These are phyloP conservation scores for Dryadomyces quercus-mongolicae DNA, from an alignment of 2,329 filamentous ascomycete genomes.

Conservation along the genomic window DNA sequence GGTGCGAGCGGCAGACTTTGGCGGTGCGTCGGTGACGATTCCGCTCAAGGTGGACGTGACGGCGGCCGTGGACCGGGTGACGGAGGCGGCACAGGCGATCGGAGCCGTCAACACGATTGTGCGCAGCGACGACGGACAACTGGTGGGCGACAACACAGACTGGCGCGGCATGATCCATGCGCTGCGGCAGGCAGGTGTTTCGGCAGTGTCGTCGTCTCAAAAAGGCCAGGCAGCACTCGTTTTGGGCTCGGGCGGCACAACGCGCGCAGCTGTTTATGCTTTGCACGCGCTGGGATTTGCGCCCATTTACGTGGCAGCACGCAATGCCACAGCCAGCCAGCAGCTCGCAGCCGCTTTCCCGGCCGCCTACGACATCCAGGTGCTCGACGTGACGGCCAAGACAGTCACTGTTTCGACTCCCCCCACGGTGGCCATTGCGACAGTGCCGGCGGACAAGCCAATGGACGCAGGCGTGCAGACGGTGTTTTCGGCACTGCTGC, in stretches of 20 bases:
- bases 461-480: constrained; percentile 62
- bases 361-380: constrained; percentile 53
- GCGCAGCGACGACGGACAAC: constrained; percentile 40
- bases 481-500: constrained; percentile 44
- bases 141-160: constrained; percentile 88
- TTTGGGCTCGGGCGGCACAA: constrained; percentile 84
- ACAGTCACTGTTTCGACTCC: constrained; percentile 32
- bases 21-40: constrained; percentile 90
- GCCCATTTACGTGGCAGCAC: constrained; percentile 78
- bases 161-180: constrained; percentile 85
- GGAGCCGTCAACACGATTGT: constrained; percentile 94
- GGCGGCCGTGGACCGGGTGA: constrained; percentile 65
- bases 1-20: constrained; percentile 64
- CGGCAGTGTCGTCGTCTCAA: constrained; percentile 18
- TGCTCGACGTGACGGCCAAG: constrained; percentile 44
- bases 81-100: constrained; percentile 67
- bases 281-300: constrained; percentile 72
- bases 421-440: constrained; percentile 69
- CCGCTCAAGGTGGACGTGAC: constrained; percentile 88
- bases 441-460: constrained; percentile 77
- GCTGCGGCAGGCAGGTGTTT: constrained; percentile 56
- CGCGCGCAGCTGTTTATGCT: constrained; percentile 81
- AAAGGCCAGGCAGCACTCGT: constrained; percentile 51
- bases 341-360: constrained; percentile 64
- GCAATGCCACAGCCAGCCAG: constrained; percentile 56